Evolutionary conservation across 2,329 filamentous ascomycete species (phyloP).

Genomic region (Fusarium kyushuense): DNA sequence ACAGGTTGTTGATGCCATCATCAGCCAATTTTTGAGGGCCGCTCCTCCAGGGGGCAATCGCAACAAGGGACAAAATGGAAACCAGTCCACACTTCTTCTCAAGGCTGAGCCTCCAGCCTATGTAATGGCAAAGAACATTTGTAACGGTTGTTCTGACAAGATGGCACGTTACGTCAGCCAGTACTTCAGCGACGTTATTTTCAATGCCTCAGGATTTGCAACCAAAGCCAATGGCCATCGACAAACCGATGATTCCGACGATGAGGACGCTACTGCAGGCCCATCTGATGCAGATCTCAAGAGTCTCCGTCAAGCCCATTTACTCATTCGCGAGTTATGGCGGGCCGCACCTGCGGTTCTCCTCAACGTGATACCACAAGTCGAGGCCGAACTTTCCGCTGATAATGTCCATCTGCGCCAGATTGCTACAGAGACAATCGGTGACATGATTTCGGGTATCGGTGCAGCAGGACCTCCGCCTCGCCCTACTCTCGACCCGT

Average conservation of each 20-base stretch:
- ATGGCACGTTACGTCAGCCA: slow-evolving; percentile 95
- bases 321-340: slow-evolving; percentile 92
- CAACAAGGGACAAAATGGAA: slow-evolving; percentile 75
- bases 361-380: slow-evolving; percentile 91
- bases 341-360: slow-evolving; percentile 88
- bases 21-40: slow-evolving; percentile 94
- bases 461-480: slow-evolving; percentile 89
- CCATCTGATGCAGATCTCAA: slow-evolving; percentile 86
- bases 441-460: slow-evolving; percentile 94
- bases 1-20: slow-evolving; percentile 89
- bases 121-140: slow-evolving; percentile 95
- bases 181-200: slow-evolving; percentile 96
- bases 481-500: slow-evolving; percentile 78
- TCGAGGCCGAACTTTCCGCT: slow-evolving; percentile 90
- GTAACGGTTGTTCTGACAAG: slow-evolving; percentile 88
- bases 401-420: slow-evolving; percentile 89
- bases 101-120: slow-evolving; percentile 94
- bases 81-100: slow-evolving; percentile 83
- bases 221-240: slow-evolving; percentile 68
- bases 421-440: slow-evolving; percentile 92
- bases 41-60: slow-evolving; percentile 76
- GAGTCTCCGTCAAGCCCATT: slow-evolving; percentile 90
- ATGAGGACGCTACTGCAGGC: slow-evolving; percentile 69
- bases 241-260: slow-evolving; percentile 72
- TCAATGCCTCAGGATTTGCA: slow-evolving; percentile 79